Evolutionary conservation across 164 flowering plant species (phyloP).

Genomic region (Hamamelis virginiana): DNA sequence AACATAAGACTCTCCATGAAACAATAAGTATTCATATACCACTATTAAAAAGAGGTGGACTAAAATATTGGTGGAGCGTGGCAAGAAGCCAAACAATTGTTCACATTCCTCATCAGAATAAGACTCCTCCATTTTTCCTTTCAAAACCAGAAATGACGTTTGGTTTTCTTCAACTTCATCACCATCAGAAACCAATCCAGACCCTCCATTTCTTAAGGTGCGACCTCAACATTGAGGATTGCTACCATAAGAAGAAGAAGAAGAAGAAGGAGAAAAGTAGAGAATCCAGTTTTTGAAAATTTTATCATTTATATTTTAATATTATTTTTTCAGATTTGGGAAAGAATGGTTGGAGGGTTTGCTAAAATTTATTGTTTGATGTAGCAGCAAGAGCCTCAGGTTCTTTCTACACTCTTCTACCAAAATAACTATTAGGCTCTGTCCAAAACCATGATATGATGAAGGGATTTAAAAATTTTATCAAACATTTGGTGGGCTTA

Average conservation of each 20-base stretch:
- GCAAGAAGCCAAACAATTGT: slow-evolving; percentile 30
- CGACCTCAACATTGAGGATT: not conserved
- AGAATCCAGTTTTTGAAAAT: not conserved
- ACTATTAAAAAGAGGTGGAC: slow-evolving; percentile 25
- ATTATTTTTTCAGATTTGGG: no score
- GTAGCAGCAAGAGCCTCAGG: no score
- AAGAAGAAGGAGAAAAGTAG: not conserved
- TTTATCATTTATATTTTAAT: no score
- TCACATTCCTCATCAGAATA: slow-evolving; percentile 14
- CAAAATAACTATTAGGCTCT: no score
- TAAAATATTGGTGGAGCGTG: slow-evolving; percentile 19
- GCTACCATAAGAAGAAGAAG: not conserved
- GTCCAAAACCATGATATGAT: no score
- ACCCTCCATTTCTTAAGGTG: not conserved
- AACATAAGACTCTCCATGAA: slow-evolving; percentile 15
- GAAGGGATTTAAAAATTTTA: no score
- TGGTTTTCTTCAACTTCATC: not conserved
- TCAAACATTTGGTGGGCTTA: no score
- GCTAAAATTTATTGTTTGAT: no score
- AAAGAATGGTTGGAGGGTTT: no score
- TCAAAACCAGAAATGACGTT: not conserved
- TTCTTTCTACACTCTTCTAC: no score
- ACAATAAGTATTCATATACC: slow-evolving; percentile 28
- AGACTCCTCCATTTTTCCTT: no score
- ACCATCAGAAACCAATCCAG: slow-evolving; percentile 15